phyloP scores from a whole-genome alignment of 2,329 filamentous ascomycete species.

The Trichoderma guizhouense region DNA sequence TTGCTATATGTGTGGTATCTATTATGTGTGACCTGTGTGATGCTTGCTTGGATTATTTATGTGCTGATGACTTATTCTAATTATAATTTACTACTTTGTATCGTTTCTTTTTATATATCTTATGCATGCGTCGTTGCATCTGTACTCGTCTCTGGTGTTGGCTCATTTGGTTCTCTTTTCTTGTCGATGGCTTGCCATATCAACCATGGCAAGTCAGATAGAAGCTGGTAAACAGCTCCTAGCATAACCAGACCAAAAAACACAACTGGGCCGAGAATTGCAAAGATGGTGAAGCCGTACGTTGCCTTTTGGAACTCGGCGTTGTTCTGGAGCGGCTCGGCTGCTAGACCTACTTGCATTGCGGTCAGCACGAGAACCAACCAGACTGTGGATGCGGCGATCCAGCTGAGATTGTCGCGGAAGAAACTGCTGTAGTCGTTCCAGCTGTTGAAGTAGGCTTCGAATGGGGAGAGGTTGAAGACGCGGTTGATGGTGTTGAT shows the following conservation, averaged over 20 bases:
- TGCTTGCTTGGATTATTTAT: not conserved
- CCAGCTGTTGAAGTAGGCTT: not conserved
- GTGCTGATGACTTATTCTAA: not conserved
- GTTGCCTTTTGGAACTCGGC: not conserved
- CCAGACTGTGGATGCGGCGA: not conserved
- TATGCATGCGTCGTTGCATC: not conserved
- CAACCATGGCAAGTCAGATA: not conserved
- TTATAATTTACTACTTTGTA: not conserved
- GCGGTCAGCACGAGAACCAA: not conserved
- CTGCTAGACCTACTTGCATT: not conserved
- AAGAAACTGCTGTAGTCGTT: not conserved
- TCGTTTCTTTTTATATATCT: not conserved
- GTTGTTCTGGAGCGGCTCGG: not conserved
- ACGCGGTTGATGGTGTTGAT: slow-evolving; percentile 1
- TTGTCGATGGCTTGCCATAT: not conserved
- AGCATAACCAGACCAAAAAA: not conserved
- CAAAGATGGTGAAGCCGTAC: not conserved
- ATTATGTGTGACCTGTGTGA: not conserved
- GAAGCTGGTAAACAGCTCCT: not conserved
- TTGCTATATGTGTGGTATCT: not conserved
- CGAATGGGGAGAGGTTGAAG: not conserved
- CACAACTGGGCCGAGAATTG: not conserved
- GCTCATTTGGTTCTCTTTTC: not conserved
- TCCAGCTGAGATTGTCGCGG: not conserved
- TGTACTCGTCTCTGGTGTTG: not conserved